Evolutionary conservation across 768 basidiomycete species (phyloP), one percentile per base, ranked within the genome.

Genomic region (Suillus occidentalis): DNA sequence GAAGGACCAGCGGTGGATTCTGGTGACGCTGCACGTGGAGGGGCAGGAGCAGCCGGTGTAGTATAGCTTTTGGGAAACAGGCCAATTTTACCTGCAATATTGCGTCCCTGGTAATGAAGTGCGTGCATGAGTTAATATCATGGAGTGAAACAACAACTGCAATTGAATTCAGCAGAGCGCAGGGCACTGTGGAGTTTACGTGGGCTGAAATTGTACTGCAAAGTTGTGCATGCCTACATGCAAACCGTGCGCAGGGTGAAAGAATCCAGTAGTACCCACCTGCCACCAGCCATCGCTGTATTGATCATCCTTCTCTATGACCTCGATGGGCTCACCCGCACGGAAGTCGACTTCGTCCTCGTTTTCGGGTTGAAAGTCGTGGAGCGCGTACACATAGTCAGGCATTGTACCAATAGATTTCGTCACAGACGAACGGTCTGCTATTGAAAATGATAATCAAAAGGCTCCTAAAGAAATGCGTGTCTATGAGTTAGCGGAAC

Each of bases 211-310:
- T 55, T 59, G 47, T 58, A 34, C 37, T 63, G 66, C 69, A 61
- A 65, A 63, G 22, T 40, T 42, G 43, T 61, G 28, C 25, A 25
- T 40, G 55, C 18, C 31, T 37, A 47, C 47, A 53, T 31, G 42
- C 25, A 63, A 49, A 25, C 34, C 59, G 60, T 71, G 69, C 62
- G 60, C 62, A 67, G 58, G 37, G 6, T 22, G 49, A 16, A 64
- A 28, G 28, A 45, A 45, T 55, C 53, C 40, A 52, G 42, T 16
- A 1, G 62, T 65, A 65, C 76, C 67, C 47, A 89, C 89, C 84
- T 87, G 84, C 94, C 94, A 99, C 97, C 97, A 99, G 20, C 97
- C 97, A 76, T 99, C 97, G 22, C 86, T 86, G 74, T 92, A 99
- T 64, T 86, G 78, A 68, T 99, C 97, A 73, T 99, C 97, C 78